Evolutionary conservation across 805 yeast genomes (phyloP), one percentile per base, ranked within the genome.

Genomic region (Blastobotrys terrestris): DNA sequence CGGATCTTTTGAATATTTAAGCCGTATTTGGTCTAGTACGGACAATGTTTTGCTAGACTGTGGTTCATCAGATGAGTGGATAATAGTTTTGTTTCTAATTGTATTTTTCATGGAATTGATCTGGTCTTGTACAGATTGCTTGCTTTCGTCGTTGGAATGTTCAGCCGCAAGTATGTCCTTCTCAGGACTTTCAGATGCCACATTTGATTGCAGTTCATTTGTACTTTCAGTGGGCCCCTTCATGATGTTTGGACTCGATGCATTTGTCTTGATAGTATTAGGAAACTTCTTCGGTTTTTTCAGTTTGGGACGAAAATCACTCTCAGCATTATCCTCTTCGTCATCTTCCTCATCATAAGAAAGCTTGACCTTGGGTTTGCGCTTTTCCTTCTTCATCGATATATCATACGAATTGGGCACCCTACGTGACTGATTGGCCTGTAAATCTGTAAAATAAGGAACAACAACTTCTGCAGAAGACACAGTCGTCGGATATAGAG

Each of bases 401-500:
- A 43, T 50, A 18, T 35, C 46, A 50, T 6, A 46, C 45, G 45
- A 22, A 45, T 58, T 52, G 44, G 47, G 46, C 41, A 46, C 45
- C 44, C 51, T 39, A 20, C 52, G 44, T 55, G 52, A 49, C 26
- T 26, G 35, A 26, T 26, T 26, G 11, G 35, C 35, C 35, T 26
- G 35, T 55, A 77, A 59, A 54, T 76, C 80, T 11, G 70, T 74
- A 62, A 83, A 84, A 65, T 69, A 82, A 2, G 75, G 76, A 5
- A 72, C 67, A 1, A 76, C 61, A 1, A 83, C 74, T 50, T 72
- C 75, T 3, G 72, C 62, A 2, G 62, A 65, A 1, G 59, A 60
- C 14, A 85, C 72, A 21, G 53, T 62, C 0, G 77, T 75, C 0
- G 88, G 87, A 58, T 74, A 81, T 11, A 79, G 41, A 1, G 84